Percentiles rank a stretch among this genome's conserved stretches.
These are phyloP conservation scores for Moringa oleifera DNA, from an alignment of 345 rosid genomes.

Conservation along the genomic window DNA sequence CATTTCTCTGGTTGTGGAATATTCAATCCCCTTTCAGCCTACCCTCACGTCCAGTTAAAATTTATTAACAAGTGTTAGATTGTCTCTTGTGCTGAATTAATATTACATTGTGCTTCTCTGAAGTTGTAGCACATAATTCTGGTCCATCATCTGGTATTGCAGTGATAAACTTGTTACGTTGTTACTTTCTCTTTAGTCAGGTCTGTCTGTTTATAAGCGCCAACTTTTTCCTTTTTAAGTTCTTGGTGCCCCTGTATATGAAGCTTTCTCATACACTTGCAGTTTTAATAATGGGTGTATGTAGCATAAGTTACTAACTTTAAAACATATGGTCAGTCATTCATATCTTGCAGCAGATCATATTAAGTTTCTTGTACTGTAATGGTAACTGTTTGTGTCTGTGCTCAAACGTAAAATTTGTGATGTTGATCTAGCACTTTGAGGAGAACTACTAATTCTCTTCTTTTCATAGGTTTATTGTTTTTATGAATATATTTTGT, in stretches of 20 bases:
- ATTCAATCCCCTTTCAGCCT: not conserved
- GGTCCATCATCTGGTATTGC: not conserved
- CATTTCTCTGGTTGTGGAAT: not conserved
- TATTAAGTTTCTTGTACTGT: too few species aligned
- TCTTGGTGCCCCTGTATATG: not conserved
- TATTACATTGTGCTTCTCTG: not conserved
- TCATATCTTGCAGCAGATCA: not conserved
- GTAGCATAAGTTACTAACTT: not conserved
- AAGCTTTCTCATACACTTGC: not conserved
- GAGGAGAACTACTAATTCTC: not conserved
- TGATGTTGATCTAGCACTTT: not conserved
- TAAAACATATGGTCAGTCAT: too few species aligned
- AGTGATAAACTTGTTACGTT: too few species aligned
- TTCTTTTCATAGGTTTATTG: too few species aligned
- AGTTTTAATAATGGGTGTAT: not conserved
- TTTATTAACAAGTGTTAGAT: not conserved
- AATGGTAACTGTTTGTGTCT: too few species aligned
- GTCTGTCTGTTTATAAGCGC: not conserved
- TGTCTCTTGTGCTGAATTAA: not conserved
- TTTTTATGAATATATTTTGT: too few species aligned
- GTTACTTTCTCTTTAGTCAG: not conserved
- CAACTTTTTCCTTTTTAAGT: too few species aligned
- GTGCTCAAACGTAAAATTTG: too few species aligned
- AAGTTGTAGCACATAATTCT: not conserved
- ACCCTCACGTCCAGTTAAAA: not conserved